A percentile compares a stretch with the other conserved stretches of the same genome.
phyloP scores from a whole-genome alignment of 164 flowering plant species.

The Annona cherimola region DNA sequence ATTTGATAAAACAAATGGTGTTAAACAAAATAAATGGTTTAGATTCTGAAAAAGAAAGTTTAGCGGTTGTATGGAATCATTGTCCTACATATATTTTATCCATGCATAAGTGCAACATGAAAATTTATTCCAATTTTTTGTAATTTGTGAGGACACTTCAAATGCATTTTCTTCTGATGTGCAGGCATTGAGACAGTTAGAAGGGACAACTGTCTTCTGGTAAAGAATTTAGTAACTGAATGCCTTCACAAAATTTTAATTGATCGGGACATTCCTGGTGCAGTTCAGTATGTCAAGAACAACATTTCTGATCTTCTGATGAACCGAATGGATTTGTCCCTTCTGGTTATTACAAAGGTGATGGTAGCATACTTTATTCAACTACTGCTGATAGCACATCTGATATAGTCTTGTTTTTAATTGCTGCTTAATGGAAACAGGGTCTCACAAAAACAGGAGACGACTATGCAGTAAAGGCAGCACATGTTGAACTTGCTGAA shows the following conservation, averaged over 20 bases:
- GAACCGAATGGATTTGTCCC: constrained; percentile 97
- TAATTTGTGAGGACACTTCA: constrained; percentile 2
- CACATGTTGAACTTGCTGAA: constrained; percentile 99
- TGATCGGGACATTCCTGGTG: constrained; percentile 85
- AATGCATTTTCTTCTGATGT: constrained; percentile 8
- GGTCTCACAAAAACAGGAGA: constrained; percentile 98
- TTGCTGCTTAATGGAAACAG: constrained; percentile 25
- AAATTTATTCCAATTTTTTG: too few relatives aligned
- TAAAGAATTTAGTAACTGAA: constrained; percentile 89
- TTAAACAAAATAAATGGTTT: too few relatives aligned
- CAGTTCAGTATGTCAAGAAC: constrained; percentile 86
- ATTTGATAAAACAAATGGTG: too few relatives aligned
- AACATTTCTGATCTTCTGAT: constrained; percentile 96
- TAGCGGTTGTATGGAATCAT: too few relatives aligned
- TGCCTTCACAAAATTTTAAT: constrained; percentile 91
- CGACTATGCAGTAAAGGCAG: constrained; percentile 92
- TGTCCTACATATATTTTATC: too few relatives aligned
- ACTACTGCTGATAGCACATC: background rate
- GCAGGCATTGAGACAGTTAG: constrained; percentile 98
- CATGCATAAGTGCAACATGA: too few relatives aligned
- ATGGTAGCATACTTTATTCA: constrained; percentile 3
- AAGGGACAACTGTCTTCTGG: constrained; percentile 93
- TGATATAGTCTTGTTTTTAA: background rate
- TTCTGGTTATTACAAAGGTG: constrained; percentile 95
- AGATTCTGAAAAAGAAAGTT: too few relatives aligned